These are phyloP conservation scores for Entrophospora sp. DNA, from an alignment of 192 early-diverging fungal species.

Conservation along the genomic window DNA sequence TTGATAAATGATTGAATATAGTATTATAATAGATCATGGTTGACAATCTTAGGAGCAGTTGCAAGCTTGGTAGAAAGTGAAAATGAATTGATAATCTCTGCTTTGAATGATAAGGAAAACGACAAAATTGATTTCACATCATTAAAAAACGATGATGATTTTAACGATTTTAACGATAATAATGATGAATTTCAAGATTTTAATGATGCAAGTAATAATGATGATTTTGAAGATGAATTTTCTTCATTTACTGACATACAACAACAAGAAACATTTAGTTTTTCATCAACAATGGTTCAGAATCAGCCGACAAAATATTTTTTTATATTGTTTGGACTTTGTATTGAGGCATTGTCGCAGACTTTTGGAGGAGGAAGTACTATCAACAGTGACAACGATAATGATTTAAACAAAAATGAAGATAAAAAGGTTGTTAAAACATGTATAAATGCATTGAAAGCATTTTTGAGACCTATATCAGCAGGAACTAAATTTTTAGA, in stretches of 20 bases:
- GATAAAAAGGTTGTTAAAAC: conserved; percentile 32
- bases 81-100: conserved; percentile 36
- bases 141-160: background rate
- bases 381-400: conserved; percentile 24
- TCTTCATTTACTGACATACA: background rate
- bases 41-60: conserved; percentile 50
- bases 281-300: too few relatives aligned
- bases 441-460: conserved; percentile 44
- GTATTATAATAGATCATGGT: conserved; percentile 49
- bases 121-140: background rate
- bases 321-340: conserved; percentile 63
- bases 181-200: background rate
- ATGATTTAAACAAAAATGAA: conserved; percentile 26
- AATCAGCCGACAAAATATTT: conserved; percentile 38
- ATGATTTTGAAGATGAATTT: too few relatives aligned
- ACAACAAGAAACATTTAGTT: conserved; percentile 11
- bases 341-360: conserved; percentile 48
- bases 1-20: too few relatives aligned
- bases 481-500: conserved; percentile 30
- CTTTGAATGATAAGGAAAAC: conserved; percentile 22
- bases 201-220: too few relatives aligned
- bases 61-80: conserved; percentile 40
- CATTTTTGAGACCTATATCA: conserved; percentile 41
- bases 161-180: background rate
- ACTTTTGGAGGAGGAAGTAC: conserved; percentile 26